Evolutionary conservation across 495 filamentous ascomycete genomes (phyloP).

Genomic region (Annulohypoxylon moriforme): DNA sequence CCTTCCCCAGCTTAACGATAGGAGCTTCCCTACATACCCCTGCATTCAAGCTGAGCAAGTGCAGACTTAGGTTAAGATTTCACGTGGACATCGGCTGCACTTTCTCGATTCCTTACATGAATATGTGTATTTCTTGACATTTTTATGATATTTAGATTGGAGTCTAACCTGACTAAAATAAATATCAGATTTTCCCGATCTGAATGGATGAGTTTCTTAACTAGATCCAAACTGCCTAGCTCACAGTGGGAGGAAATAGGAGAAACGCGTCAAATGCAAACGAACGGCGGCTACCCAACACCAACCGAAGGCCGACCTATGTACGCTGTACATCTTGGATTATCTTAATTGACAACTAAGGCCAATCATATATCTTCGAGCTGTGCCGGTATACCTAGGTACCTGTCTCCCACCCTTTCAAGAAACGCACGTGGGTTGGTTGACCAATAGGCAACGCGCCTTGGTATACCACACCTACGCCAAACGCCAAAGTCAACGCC

Average conservation of each 20-base stretch:
- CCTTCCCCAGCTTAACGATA: conserved; percentile 26
- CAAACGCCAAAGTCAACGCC: conserved; percentile 24
- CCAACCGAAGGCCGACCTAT: conserved; percentile 11
- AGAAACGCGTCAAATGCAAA: conserved; percentile 17
- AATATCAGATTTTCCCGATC: neutral
- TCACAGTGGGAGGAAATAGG: neutral
- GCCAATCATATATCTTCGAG: conserved; percentile 34
- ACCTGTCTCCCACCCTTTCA: conserved; percentile 27
- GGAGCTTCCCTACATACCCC: conserved; percentile 26
- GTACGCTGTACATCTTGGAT: conserved; percentile 5
- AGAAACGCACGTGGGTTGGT: conserved; percentile 38
- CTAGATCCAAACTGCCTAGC: neutral
- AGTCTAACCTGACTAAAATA: neutral
- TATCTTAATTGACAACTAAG: conserved; percentile 14
- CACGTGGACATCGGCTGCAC: neutral
- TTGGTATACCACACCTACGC: conserved; percentile 13
- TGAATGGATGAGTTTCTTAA: neutral
- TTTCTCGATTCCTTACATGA: neutral
- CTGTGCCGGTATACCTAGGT: conserved; percentile 13
- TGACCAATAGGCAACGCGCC: conserved; percentile 29
- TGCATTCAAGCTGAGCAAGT: conserved; percentile 31
- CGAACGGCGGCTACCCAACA: conserved; percentile 14
- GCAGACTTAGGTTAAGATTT: conserved; percentile 13
- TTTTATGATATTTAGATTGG: neutral
- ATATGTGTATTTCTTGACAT: neutral